Base-by-base conservation (phyloP, 176 grass and related monocot genomes). In the Oryza coarctata region DNA sequence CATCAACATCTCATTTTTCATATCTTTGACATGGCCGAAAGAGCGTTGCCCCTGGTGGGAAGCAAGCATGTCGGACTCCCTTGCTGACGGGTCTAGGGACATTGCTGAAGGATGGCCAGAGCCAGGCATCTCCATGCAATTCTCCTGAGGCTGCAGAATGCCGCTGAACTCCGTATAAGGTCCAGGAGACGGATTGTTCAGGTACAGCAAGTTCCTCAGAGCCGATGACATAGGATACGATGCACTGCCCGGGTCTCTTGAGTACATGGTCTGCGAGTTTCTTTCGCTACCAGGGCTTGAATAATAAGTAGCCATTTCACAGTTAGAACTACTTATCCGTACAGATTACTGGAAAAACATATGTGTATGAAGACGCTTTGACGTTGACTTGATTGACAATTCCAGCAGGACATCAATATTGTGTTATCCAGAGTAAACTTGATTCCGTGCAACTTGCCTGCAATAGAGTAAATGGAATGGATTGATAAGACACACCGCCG, bases 171-270 rank as follows among this genome's bases (percentile, higher is more conserved):
- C 97, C 1, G 89, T 89, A 62, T 89, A 92, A 65, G 86, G 80
- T 66, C 80, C 88, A 7, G 88, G 52, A 70, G 84, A 78, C 3
- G 12, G 82, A 76, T 89, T 89, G 30, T 89, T 93, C 40, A 89
- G 88, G 84, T 99, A 96, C 25, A 94, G 69, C 87, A 99, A 82
- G 91, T 93, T 94, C 5, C 91, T 86, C 61, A 95, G 74, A 71
- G 90, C 83, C 7, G 89, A 86, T 20, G 87, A 67, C 82, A 92
- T 88, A 5, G 85, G 85, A 84, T 95, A 99, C 9, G 93, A 79
- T n/a, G 76, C 34, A 68, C 27, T 68, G n/a, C 76, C 83, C 0
- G 79, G 79, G 79, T 86, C 84, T 75, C 88, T 90, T 0, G 84
- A 79, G 33, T 90, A 90, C 75, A 90, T 86, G 80, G 78, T 85